A percentile compares a stretch with the other conserved stretches of the same genome.
Evolutionary conservation across 192 early-diverging fungal species (phyloP).

Genomic region (Haplosporangium gracile): DNA sequence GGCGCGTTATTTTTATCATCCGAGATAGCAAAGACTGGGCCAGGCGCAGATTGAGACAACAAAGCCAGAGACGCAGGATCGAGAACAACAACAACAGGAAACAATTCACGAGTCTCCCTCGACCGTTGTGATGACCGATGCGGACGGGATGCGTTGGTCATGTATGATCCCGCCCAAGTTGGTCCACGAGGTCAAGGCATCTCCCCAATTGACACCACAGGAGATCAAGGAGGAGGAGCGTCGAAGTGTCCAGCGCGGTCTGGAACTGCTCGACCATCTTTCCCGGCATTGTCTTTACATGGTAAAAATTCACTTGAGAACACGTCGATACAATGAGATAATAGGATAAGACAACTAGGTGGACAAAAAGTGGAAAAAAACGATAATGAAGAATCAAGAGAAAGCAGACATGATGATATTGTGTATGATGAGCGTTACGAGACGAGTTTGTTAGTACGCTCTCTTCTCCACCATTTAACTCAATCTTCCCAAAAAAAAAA

Average conservation of each 20-base stretch:
- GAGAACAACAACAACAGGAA: background rate
- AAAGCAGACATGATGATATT: too few species aligned
- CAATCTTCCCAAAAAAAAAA: background rate
- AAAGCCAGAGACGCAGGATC: background rate
- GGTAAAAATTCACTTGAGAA: background rate
- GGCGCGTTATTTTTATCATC: background rate
- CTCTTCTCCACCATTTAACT: constrained; percentile 11
- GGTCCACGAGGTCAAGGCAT: constrained; percentile 34
- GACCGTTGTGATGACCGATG: constrained; percentile 55
- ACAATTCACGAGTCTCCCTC: background rate
- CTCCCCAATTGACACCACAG: constrained; percentile 29
- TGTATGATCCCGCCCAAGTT: constrained; percentile 65
- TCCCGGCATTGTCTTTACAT: constrained; percentile 64
- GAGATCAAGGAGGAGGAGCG: constrained; percentile 52
- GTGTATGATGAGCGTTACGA: background rate
- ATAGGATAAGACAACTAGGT: too few species aligned
- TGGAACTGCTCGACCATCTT: constrained; percentile 67
- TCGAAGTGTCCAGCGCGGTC: constrained; percentile 64
- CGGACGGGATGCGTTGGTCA: constrained; percentile 60
- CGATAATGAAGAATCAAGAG: too few species aligned
- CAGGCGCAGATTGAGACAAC: constrained; percentile 15
- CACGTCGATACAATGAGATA: background rate
- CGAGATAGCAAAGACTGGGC: background rate
- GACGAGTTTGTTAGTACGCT: background rate
- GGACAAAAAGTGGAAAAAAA: too few species aligned